Percentiles rank a stretch among this genome's conserved stretches.
Evolutionary conservation across 2,329 filamentous ascomycete genomes (phyloP).

Genomic region (Fusarium sp.): DNA sequence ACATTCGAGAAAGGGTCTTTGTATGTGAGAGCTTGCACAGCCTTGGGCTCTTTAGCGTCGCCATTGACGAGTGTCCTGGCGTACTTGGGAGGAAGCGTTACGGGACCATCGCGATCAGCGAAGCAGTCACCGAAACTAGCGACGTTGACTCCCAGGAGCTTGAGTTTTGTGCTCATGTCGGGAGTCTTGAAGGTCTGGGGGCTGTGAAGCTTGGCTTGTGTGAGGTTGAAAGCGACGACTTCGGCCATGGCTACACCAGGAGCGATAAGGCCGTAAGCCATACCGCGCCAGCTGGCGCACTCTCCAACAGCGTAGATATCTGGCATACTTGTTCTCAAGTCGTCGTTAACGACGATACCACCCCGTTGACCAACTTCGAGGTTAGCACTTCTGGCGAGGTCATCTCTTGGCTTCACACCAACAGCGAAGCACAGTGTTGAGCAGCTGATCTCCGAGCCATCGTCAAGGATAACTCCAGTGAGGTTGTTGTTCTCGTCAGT

Average conservation of each 20-base stretch:
- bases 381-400: constrained; percentile 74
- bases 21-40: constrained; percentile 88
- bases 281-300: constrained; percentile 87
- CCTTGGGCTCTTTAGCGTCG: constrained; percentile 44
- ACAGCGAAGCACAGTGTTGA: constrained; percentile 90
- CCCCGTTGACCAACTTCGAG: constrained; percentile 77
- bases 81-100: constrained; percentile 71
- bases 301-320: constrained; percentile 90
- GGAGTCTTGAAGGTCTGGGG: constrained; percentile 79
- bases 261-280: constrained; percentile 88
- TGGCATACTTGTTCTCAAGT: constrained; percentile 73
- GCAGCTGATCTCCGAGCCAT: constrained; percentile 80
- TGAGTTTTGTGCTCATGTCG: constrained; percentile 90
- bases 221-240: constrained; percentile 89
- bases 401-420: constrained; percentile 82
- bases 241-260: constrained; percentile 94
- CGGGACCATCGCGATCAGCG: constrained; percentile 84
- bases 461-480: constrained; percentile 79
- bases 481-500: constrained; percentile 74
- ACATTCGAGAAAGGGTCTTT: constrained; percentile 88
- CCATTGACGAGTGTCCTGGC: constrained; percentile 45
- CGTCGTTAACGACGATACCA: constrained; percentile 75
- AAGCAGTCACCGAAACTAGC: constrained; percentile 96
- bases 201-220: constrained; percentile 77
- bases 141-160: constrained; percentile 88